Conservation (phyloP, 441 rosid genomes). For the Populus hybrid region DNA sequence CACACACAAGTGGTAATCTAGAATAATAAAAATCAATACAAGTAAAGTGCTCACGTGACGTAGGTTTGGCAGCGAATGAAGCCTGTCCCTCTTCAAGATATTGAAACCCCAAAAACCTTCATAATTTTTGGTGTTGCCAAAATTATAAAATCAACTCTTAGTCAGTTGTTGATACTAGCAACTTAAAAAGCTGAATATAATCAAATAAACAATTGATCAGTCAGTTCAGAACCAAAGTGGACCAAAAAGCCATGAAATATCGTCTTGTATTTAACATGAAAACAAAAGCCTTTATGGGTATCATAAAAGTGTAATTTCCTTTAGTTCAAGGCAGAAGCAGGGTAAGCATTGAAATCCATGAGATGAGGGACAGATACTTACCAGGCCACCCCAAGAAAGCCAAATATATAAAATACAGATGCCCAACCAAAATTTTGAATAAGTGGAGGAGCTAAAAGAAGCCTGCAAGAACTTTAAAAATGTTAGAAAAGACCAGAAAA, state of each 20-base stretch:
- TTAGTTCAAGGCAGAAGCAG: conserved; percentile 13
- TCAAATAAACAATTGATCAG: background rate
- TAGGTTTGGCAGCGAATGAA: conserved; percentile 34
- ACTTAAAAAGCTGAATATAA: background rate
- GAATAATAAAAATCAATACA: conserved; percentile 14
- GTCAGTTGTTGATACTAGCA: conserved; percentile 15
- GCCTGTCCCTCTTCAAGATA: conserved; percentile 47
- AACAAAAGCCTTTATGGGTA: conserved; percentile 9
- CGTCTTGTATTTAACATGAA: conserved; percentile 3
- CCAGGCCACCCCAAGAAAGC: conserved; percentile 78
- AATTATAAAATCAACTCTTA: conserved; percentile 21
- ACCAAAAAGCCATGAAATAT: conserved; percentile 4
- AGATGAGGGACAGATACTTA: conserved; percentile 33
- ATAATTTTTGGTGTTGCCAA: conserved; percentile 26
- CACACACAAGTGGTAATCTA: conserved; percentile 1
- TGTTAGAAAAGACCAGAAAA: conserved; percentile 15
- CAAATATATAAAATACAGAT: conserved; percentile 80
- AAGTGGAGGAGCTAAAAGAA: conserved; percentile 86
- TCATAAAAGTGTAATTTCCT: background rate
- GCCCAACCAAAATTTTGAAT: conserved; percentile 88
- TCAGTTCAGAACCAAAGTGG: background rate
- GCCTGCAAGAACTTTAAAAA: conserved; percentile 50
- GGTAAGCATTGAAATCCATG: background rate
- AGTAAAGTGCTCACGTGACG: conserved; percentile 38
- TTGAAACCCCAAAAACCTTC: conserved; percentile 75